Conservation (phyloP, 1,139 yeast species). For the Trichomonascaceae sp. region DNA sequence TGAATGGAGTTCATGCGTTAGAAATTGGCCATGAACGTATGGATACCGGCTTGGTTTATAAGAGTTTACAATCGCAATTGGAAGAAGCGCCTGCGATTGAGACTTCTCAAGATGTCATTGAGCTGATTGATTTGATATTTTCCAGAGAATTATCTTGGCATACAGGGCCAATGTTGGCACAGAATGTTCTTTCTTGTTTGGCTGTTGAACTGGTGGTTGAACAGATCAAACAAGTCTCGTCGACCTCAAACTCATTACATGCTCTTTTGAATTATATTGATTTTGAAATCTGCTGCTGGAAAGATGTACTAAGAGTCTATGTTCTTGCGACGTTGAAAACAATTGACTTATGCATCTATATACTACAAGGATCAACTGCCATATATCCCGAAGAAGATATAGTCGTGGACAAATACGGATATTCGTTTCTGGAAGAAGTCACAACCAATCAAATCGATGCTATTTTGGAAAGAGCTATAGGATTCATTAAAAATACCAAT, state of each 20-base stretch:
- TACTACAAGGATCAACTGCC: conserved; percentile 17
- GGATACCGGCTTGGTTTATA: conserved; percentile 36
- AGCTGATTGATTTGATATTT: conserved; percentile 29
- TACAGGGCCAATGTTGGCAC: conserved; percentile 32
- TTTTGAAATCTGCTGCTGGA: conserved; percentile 17
- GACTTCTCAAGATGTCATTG: conserved; percentile 20
- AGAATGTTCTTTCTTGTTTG: conserved; percentile 33
- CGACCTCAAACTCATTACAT: conserved; percentile 12
- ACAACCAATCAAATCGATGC: conserved; percentile 19
- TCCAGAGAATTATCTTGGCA: conserved; percentile 36
- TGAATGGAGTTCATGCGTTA: conserved; percentile 34
- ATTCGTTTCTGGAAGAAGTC: conserved; percentile 21
- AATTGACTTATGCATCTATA: conserved; percentile 18
- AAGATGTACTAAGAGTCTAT: conserved; percentile 22
- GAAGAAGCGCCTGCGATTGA: conserved; percentile 21
- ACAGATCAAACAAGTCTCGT: conserved; percentile 12
- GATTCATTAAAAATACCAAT: conserved; percentile 13
- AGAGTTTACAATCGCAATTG: conserved; percentile 24
- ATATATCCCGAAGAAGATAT: conserved; percentile 32
- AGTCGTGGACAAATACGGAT: conserved; percentile 19
- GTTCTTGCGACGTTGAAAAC: conserved; percentile 26
- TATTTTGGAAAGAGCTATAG: conserved; percentile 20
- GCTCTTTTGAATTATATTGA: conserved; percentile 10
- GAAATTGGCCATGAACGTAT: conserved; percentile 35
- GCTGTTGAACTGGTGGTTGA: conserved; percentile 30